These are phyloP conservation scores for Myriosclerotinia curreyana DNA, from an alignment of 2,329 filamentous ascomycete genomes.

Conservation along the genomic window DNA sequence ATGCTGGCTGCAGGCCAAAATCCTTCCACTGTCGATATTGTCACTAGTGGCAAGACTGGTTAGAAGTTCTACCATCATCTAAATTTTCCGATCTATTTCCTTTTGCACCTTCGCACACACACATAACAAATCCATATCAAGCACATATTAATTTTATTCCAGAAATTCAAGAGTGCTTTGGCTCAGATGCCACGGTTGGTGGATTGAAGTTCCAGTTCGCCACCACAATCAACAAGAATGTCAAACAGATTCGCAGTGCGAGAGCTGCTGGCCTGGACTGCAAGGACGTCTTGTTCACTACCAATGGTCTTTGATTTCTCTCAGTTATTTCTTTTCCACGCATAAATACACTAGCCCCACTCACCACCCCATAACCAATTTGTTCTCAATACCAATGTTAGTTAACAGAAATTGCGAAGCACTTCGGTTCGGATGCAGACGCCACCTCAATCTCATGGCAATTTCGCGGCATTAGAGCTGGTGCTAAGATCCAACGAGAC, in stretches of 20 bases:
- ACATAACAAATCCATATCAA: background rate
- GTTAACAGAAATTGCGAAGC: constrained; percentile 22
- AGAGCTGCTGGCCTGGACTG: constrained; percentile 37
- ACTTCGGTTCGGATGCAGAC: constrained; percentile 23
- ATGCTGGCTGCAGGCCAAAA: constrained; percentile 46
- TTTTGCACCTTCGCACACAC: background rate
- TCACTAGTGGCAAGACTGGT: constrained; percentile 11
- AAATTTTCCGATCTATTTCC: background rate
- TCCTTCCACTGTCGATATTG: background rate
- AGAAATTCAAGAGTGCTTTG: constrained; percentile 26
- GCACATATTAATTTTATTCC: constrained; percentile 21
- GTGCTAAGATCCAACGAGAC: constrained; percentile 48
- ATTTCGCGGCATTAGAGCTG: constrained; percentile 53
- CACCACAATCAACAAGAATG: constrained; percentile 40
- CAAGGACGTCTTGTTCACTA: constrained; percentile 23
- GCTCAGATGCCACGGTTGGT: constrained; percentile 52
- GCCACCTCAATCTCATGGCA: constrained; percentile 49
- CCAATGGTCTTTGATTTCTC: background rate
- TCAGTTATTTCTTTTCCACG: background rate
- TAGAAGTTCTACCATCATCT: constrained; percentile 5
- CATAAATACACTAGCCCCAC: background rate
- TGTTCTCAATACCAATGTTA: constrained; percentile 22
- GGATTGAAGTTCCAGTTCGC: constrained; percentile 28
- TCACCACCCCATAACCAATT: background rate
- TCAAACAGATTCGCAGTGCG: constrained; percentile 39